phyloP scores from a whole-genome alignment of 148 eudicot species.

The Nepenthes mirabilis region DNA sequence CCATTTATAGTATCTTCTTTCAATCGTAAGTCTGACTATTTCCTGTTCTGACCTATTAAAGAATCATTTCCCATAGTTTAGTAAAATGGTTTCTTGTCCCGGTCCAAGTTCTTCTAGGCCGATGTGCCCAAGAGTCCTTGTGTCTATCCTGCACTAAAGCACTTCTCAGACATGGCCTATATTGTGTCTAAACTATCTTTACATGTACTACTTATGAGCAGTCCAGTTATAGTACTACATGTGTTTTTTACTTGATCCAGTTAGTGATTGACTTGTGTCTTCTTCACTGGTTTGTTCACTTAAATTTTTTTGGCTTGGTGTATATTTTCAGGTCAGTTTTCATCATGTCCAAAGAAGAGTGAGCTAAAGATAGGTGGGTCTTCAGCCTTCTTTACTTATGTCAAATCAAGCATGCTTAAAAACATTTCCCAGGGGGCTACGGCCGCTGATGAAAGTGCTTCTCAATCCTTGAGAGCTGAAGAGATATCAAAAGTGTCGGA shows the following conservation, averaged over 20 bases:
- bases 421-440: conserved; percentile 24
- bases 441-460: conserved; percentile 18
- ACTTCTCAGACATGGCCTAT: no score
- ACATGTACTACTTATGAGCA: no score
- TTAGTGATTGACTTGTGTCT: background rate
- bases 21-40: no score
- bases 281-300: conserved; percentile 3
- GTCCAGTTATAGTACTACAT: no score
- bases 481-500: conserved; percentile 18
- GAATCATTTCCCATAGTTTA: no score
- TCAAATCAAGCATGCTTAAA: conserved; percentile 48
- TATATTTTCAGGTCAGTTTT: conserved; percentile 35
- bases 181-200: no score
- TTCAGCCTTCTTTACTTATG: conserved; percentile 88
- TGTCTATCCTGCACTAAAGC: no score
- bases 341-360: conserved; percentile 57
- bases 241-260: background rate
- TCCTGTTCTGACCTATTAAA: no score
- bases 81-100: no score
- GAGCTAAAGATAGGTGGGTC: conserved; percentile 87
- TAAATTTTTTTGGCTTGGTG: conserved; percentile 5
- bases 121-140: no score
- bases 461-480: conserved; percentile 19
- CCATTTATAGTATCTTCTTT: no score
- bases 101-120: no score